Evolutionary conservation across 2,329 filamentous ascomycete genomes (phyloP).

Genomic region (Alternaria consortialis): DNA sequence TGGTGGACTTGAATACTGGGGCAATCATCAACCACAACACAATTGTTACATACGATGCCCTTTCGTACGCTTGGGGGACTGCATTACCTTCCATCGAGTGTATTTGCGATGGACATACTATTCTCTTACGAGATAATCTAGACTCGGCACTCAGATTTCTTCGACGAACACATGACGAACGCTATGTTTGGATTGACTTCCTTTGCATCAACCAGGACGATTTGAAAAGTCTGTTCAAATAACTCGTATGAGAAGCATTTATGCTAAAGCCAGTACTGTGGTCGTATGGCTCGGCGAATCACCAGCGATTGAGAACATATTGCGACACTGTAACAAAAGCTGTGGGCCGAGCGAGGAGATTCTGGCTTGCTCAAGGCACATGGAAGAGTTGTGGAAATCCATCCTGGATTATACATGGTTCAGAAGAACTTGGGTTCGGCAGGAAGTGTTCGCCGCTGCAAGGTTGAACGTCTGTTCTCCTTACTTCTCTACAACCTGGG

Average conservation of each 20-base stretch:
- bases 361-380: background rate
- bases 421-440: background rate
- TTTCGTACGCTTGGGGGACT: background rate
- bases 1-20: background rate
- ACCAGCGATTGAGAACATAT: background rate
- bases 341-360: background rate
- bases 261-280: background rate
- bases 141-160: background rate
- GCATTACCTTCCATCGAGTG: background rate
- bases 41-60: background rate
- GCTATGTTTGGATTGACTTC: background rate
- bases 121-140: background rate
- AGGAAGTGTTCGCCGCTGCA: background rate
- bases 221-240: background rate
- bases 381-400: background rate
- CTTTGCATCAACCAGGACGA: background rate
- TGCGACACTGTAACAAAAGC: background rate
- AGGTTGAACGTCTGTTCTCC: background rate
- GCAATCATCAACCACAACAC: background rate
- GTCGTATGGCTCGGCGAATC: background rate
- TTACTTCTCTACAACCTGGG: background rate
- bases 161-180: background rate
- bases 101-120: background rate
- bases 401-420: background rate
- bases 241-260: background rate